Evolutionary conservation across 768 basidiomycete genomes (phyloP).

Genomic region (Clitopilus hobsonii): DNA sequence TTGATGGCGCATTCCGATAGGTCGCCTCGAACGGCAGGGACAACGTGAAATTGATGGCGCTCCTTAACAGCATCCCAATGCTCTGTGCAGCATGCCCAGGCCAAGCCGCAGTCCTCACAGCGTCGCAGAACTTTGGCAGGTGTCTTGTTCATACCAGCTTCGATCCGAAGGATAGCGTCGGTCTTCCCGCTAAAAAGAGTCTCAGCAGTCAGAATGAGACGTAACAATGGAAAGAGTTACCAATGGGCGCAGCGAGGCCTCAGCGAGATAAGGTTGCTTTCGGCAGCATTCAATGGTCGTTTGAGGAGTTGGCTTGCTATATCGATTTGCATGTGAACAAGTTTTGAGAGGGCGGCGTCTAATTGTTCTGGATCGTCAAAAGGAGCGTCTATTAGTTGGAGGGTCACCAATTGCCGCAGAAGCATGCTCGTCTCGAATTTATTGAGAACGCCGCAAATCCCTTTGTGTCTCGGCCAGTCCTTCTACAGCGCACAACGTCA

Average conservation of each 20-base stretch:
- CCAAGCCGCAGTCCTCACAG: slow-evolving; percentile 20
- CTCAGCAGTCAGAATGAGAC: too few species aligned
- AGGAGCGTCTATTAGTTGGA: slow-evolving; percentile 10
- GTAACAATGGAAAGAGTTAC: slow-evolving; percentile 12
- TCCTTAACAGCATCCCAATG: slow-evolving; percentile 18
- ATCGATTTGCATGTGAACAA: slow-evolving; percentile 6
- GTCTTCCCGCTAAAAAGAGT: slow-evolving; percentile 17
- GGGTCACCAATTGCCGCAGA: slow-evolving; percentile 4
- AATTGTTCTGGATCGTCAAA: slow-evolving; percentile 10
- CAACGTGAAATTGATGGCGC: slow-evolving; percentile 14
- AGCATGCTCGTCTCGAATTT: slow-evolving; percentile 15
- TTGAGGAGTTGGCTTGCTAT: slow-evolving; percentile 9
- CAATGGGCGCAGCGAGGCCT: slow-evolving; percentile 26
- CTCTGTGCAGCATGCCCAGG: slow-evolving; percentile 23
- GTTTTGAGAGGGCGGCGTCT: slow-evolving; percentile 8
- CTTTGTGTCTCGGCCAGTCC: slow-evolving; percentile 27
- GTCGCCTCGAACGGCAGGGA: slow-evolving; percentile 15
- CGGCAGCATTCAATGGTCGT: slow-evolving; percentile 12
- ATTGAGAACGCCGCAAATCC: slow-evolving; percentile 25
- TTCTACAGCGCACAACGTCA: too few species aligned
- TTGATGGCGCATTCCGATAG: slow-evolving; percentile 25
- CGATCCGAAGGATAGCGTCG: slow-evolving; percentile 20
- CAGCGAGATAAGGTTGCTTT: slow-evolving; percentile 21
- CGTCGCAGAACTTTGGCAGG: slow-evolving; percentile 10
- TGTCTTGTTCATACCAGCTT: slow-evolving; percentile 7